phyloP scores from a whole-genome alignment of 2,329 filamentous ascomycete species.

The Aspergillus sclerotialis region DNA sequence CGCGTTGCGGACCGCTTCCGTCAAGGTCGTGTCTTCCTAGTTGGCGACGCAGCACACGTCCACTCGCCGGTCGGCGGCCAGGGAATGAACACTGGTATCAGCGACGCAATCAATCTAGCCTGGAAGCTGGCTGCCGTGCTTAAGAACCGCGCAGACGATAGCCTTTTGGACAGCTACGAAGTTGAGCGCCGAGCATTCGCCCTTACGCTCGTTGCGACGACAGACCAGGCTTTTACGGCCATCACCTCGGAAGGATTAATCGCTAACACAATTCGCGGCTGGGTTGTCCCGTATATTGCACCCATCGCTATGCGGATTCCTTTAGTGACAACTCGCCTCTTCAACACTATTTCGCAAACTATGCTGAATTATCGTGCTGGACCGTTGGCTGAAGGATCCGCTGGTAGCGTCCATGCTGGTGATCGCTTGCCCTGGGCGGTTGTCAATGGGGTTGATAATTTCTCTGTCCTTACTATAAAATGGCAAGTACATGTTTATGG shows the following conservation, averaged over 20 bases:
- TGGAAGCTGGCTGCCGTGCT: constrained; percentile 49
- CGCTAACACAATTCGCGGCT: constrained; percentile 34
- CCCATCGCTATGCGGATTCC: constrained; percentile 16
- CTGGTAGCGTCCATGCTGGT: constrained; percentile 38
- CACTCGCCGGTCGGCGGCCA: constrained; percentile 51
- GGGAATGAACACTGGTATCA: constrained; percentile 53
- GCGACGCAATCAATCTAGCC: constrained; percentile 48
- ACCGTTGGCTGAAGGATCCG: constrained; percentile 26
- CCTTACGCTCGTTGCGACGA: constrained; percentile 33
- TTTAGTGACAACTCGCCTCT: constrained; percentile 14
- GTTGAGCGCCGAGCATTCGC: constrained; percentile 44
- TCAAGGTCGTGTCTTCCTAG: constrained; percentile 45
- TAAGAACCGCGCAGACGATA: constrained; percentile 28
- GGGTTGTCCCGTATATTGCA: constrained; percentile 32
- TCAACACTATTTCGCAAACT: constrained; percentile 37
- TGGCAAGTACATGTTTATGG: constrained; percentile 30
- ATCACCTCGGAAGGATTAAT: constrained; percentile 33
- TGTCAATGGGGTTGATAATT: constrained; percentile 19
- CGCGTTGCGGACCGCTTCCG: constrained; percentile 38
- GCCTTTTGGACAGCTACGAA: constrained; percentile 44
- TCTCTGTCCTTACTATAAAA: constrained; percentile 16
- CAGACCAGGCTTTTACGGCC: constrained; percentile 37
- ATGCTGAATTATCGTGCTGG: constrained; percentile 38
- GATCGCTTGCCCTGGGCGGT: constrained; percentile 37
- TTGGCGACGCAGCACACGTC: constrained; percentile 53